Base-by-base conservation (phyloP, 306 rosid genomes). In the Dicorynia guianensis region DNA sequence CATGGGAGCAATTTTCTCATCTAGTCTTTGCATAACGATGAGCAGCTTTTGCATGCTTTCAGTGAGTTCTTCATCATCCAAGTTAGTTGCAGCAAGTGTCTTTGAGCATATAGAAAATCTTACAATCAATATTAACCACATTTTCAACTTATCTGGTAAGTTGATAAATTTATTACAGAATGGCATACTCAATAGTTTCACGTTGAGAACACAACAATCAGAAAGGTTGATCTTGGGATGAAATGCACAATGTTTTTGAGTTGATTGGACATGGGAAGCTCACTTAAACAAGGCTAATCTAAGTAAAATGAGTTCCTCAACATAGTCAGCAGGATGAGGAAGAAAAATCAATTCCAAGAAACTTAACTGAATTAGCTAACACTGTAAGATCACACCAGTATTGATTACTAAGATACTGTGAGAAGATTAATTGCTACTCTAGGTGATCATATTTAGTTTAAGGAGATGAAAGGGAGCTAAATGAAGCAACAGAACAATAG, bases 11-110 rank as follows among this genome's bases (percentile, higher is more conserved):
- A 95, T 92, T 83, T 92, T 92, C 58, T 86, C 81, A 53, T 95
- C 99, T n/a, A 95, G 93, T 72, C 97, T 89, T 81, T 86, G 97
- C 99, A 95, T 95, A 68, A 95, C 97, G 55, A 95, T 89, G 52
- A 95, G 96, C 42, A 95, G 88, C 90, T 85, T 95, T 81, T 95
- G 97, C 97, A 95, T 90, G 81, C 96, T 89, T 61, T 92, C 97
- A 19, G 96, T 87, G 67, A 95, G 97, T 53, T 92, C 93, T 54
- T 92, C 91, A 82, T 95, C 97, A 61, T 81, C 79, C 96, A 92
- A 63, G 79, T 87, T 86, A 71, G 99, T 92, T n/a, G 99, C 97
- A 75, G 99, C 93, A 71, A 89, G 92, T 76, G 97, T 95, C 99
- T 95, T 87, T 39, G 78, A 84, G 74, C 67, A 76, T 68, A 80